These are phyloP conservation scores for Smallanthus sonchifolius DNA, from an alignment of 129 eudicot species.

Conservation along the genomic window DNA sequence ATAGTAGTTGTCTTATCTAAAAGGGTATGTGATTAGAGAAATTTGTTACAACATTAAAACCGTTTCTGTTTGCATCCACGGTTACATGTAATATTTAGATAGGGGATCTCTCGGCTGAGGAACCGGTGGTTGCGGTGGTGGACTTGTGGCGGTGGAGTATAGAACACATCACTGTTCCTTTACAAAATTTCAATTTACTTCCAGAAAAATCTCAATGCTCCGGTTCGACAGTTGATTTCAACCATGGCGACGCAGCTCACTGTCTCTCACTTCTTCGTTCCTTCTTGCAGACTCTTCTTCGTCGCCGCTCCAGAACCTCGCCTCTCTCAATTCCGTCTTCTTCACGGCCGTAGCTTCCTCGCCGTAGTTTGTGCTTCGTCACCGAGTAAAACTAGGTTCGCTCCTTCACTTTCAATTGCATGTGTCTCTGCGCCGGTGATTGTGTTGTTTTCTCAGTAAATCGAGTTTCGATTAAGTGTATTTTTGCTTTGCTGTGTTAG, in stretches of 20 bases:
- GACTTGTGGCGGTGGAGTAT: conserved; percentile 13
- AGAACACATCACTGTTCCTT: conserved; percentile 10
- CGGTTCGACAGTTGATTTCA: conserved; percentile 2
- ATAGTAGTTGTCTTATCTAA: no score
- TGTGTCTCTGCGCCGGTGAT: neutral
- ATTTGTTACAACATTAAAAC: neutral
- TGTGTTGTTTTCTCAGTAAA: neutral
- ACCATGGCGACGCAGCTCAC: conserved; percentile 26
- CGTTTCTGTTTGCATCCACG: neutral
- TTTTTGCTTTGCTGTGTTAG: conserved; percentile 21
- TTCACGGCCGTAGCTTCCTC: conserved; percentile 3
- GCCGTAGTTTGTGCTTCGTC: conserved; percentile 23
- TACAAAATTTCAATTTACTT: neutral
- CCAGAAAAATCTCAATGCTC: conserved; percentile 18
- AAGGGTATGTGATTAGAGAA: no score
- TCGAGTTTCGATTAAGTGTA: neutral
- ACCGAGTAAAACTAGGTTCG: conserved; percentile 23
- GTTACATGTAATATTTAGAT: neutral
- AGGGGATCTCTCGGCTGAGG: conserved; percentile 16
- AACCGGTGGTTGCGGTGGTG: conserved; percentile 17
- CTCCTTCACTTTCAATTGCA: conserved; percentile 15
- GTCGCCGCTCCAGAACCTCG: conserved; percentile 22
- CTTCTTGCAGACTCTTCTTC: conserved; percentile 20
- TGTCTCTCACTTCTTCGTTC: conserved; percentile 24
- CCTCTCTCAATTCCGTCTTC: conserved; percentile 11